Conservation (phyloP, 1,284 basidiomycete species). For the Leccinum subrobustum region DNA sequence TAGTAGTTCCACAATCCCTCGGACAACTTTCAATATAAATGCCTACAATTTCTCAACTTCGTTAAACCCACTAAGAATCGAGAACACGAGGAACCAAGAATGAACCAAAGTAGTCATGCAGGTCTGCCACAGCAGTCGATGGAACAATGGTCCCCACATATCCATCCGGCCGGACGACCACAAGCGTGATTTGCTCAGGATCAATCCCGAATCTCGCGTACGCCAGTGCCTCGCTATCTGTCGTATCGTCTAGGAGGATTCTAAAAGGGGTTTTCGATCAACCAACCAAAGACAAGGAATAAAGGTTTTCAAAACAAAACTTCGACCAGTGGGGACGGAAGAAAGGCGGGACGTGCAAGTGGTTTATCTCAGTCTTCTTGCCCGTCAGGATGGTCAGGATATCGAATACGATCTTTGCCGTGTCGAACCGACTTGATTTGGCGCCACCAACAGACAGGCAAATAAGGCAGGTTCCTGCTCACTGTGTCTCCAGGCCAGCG, state of each 20-base stretch:
- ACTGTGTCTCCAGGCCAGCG: constrained; percentile 8
- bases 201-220: constrained; percentile 1
- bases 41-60: background rate
- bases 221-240: background rate
- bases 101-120: background rate
- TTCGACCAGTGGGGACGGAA: background rate
- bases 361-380: background rate
- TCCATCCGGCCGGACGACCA: background rate
- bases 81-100: background rate
- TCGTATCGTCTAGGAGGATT: constrained; percentile 1
- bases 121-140: background rate
- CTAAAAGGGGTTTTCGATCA: background rate
- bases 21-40: no score
- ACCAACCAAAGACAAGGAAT: background rate
- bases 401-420: background rate
- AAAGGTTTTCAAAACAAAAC: background rate
- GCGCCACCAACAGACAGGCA: constrained; percentile 15
- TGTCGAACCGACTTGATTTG: background rate
- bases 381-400: background rate
- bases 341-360: background rate
- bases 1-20: no score
- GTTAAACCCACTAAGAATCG: background rate
- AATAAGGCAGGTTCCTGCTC: constrained; percentile 13
- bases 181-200: background rate
- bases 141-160: background rate